Conservation (phyloP, 768 basidiomycete genomes). For the Hypholoma sublateritium region DNA sequence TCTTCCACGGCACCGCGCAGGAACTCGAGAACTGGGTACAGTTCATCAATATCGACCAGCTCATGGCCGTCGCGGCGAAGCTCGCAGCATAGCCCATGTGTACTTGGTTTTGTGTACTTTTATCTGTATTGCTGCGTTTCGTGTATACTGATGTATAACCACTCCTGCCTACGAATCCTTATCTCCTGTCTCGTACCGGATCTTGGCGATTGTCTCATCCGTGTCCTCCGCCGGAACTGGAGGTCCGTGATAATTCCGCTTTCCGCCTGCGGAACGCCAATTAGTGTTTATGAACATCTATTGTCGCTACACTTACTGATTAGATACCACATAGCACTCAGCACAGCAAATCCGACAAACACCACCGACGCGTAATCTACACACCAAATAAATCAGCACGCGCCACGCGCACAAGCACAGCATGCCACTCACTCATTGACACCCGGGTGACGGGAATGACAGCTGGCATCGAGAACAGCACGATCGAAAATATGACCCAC, state of each 20-base stretch:
- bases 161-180: background rate
- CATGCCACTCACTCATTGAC: constrained; percentile 42
- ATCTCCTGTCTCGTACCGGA: background rate
- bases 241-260: constrained; percentile 43
- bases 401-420: background rate
- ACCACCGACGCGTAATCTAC: constrained; percentile 69
- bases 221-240: constrained; percentile 29
- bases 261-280: constrained; percentile 32
- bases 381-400: background rate
- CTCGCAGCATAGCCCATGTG: constrained; percentile 49
- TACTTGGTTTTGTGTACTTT: constrained; percentile 4
- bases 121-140: background rate
- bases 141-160: constrained; percentile 2
- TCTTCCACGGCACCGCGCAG: constrained; percentile 68
- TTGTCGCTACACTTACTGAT: constrained; percentile 40
- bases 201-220: background rate
- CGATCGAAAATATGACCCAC: constrained; percentile 63
- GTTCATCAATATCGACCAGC: constrained; percentile 80
- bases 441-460: constrained; percentile 51
- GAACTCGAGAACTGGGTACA: constrained; percentile 81
- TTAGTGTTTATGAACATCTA: background rate
- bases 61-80: constrained; percentile 78
- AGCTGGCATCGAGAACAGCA: constrained; percentile 70
- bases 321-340: constrained; percentile 62
- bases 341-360: constrained; percentile 58